Evolutionary conservation across 129 eudicot genomes (phyloP), one percentile per base, ranked within the genome.

Genomic region (Chrysanthemum seticuspe): DNA sequence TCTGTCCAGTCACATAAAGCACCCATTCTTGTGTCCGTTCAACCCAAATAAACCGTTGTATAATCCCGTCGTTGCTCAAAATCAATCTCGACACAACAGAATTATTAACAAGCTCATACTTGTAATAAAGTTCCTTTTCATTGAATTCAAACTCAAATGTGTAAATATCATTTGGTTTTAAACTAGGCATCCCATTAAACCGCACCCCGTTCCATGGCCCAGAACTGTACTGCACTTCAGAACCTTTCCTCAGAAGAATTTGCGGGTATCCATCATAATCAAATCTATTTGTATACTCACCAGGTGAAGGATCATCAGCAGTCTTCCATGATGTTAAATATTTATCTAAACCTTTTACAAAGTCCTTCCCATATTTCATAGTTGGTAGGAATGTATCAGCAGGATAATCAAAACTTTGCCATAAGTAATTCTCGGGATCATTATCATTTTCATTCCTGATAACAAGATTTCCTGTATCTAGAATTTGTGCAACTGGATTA

Each of bases 321-420:
- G 45, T 77, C 54, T 73, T 87, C 96, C 93, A 90, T 10, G 96
- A 74, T 18, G 84, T 70, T 49, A 87, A 13, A 8, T 83, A 78
- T 47, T 74, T 72, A 10, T 79, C 51, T 48, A 57, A n/a, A 9
- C 87, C 87, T 14, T 54, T 65, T 0, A 36, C 73, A 16, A 70
- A 57, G 59, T 87, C 81, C 56, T 63, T 71, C n/a, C 87, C 90
- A 19, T 61, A 45, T 54, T 78, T 78, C 96, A 89, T 89, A n/a
- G 76, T 73, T 2, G 92, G 92, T 23, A 89, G 23, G 48, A 77
- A 75, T 5, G 96, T 87, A 56, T 87, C 76, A 5, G 80, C 75
- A 3, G 88, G 86, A 11, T 82, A 78, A 83, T 84, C 89, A 31
- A 89, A 89, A 52, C 96, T 89, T 71, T 89, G 92, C 96, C 96